Evolutionary conservation across 257 asterid species (phyloP).

Genomic region (Solanum acaule): DNA sequence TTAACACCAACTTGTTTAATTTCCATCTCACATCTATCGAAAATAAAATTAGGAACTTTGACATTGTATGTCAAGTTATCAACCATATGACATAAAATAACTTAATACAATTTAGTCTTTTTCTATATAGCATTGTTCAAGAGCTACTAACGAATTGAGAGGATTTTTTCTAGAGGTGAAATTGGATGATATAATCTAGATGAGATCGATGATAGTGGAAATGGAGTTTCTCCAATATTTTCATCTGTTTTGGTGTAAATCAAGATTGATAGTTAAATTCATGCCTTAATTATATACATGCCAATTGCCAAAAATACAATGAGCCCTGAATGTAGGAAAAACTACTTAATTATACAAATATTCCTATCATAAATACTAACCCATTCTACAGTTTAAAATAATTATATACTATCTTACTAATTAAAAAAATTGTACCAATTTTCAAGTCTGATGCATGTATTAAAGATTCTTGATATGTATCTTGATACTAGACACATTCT

Average conservation of each 20-base stretch:
- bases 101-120: not conserved
- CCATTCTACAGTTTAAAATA: no score
- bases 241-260: no score
- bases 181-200: not conserved
- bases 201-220: no score
- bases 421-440: not conserved
- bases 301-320: not conserved
- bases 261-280: no score
- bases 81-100: not conserved
- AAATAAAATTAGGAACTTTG: not conserved
- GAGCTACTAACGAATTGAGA: not conserved
- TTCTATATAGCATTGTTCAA: not conserved
- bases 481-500: no score
- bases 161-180: not conserved
- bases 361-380: no score
- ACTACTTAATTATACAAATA: not conserved
- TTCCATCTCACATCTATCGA: not conserved
- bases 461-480: no score
- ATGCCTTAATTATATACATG: no score
- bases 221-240: no score
- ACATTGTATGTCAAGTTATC: not conserved
- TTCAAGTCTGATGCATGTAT: not conserved
- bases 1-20: not conserved
- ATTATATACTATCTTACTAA: no score
- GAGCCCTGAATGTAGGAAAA: not conserved